These are phyloP conservation scores for Aspergillus steynii DNA, from an alignment of 495 filamentous ascomycete genomes.

Conservation along the genomic window DNA sequence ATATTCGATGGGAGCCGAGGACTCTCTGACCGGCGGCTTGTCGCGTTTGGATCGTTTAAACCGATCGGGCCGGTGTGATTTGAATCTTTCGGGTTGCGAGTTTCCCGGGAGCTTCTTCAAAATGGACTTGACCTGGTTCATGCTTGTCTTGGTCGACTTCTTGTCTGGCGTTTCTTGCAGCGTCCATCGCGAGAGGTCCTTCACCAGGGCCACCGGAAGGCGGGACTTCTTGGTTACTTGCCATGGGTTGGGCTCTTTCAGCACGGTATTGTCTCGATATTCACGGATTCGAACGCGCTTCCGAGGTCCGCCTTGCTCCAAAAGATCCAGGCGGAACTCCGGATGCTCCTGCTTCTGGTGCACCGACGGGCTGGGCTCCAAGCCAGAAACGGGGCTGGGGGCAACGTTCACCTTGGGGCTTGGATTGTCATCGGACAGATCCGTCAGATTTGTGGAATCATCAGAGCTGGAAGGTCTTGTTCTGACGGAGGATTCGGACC, in stretches of 20 bases:
- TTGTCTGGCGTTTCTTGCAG: background rate
- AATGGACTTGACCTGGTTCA: background rate
- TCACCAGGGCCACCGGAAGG: background rate
- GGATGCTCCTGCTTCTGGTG: background rate
- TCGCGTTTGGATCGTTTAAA: background rate
- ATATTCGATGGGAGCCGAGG: background rate
- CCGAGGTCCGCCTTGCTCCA: background rate
- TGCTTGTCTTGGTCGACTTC: background rate
- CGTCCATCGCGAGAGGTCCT: background rate
- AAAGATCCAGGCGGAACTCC: background rate
- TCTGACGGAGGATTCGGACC: no score
- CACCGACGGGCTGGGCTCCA: no score
- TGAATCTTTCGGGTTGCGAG: background rate
- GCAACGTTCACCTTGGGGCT: background rate
- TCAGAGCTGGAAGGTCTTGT: no score
- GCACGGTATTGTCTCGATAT: background rate
- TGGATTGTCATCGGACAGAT: no score
- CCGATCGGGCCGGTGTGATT: background rate
- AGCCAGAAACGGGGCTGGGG: background rate
- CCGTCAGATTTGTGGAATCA: no score
- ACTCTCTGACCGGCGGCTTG: background rate
- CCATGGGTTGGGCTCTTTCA: background rate
- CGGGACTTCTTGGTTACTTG: background rate
- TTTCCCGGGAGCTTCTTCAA: background rate
- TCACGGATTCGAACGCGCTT: background rate